phyloP scores from a whole-genome alignment of 2,329 filamentous ascomycete genomes.

The Fusarium floridanum region DNA sequence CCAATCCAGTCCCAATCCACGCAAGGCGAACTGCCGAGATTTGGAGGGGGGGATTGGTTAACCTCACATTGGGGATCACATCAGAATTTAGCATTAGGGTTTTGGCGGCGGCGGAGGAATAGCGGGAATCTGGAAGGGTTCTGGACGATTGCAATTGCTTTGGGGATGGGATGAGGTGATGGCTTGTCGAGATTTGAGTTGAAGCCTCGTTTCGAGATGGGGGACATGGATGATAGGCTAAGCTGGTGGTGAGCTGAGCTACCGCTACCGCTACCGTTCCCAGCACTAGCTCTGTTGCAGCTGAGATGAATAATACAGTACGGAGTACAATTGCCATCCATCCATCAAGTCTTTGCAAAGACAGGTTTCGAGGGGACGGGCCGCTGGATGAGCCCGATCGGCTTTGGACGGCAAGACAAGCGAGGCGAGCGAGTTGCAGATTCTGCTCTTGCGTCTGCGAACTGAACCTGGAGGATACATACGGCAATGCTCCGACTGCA shows the following conservation, averaged over 20 bases:
- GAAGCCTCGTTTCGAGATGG: neutral
- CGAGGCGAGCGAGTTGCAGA: neutral
- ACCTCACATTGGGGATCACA: neutral
- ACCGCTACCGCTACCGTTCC: neutral
- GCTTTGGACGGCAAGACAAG: neutral
- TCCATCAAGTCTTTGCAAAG: neutral
- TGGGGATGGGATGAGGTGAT: neutral
- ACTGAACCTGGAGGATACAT: neutral
- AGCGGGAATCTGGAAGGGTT: slow-evolving; percentile 2
- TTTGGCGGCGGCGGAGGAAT: slow-evolving; percentile 3
- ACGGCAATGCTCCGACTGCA: neutral
- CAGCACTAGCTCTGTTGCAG: neutral
- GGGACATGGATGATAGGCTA: neutral
- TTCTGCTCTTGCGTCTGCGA: neutral
- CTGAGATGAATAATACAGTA: neutral
- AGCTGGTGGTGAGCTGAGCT: neutral
- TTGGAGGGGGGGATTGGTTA: neutral
- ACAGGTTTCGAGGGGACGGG: slow-evolving; percentile 1
- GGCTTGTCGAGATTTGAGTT: neutral
- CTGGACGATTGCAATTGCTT: neutral
- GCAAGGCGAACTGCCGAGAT: slow-evolving; percentile 5
- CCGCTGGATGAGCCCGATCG: slow-evolving; percentile 6
- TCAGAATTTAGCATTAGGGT: neutral
- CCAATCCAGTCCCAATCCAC: neutral
- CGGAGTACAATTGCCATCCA: neutral